phyloP scores from a whole-genome alignment of 1,139 yeast genomes.

The Suhomyces bribrorum region DNA sequence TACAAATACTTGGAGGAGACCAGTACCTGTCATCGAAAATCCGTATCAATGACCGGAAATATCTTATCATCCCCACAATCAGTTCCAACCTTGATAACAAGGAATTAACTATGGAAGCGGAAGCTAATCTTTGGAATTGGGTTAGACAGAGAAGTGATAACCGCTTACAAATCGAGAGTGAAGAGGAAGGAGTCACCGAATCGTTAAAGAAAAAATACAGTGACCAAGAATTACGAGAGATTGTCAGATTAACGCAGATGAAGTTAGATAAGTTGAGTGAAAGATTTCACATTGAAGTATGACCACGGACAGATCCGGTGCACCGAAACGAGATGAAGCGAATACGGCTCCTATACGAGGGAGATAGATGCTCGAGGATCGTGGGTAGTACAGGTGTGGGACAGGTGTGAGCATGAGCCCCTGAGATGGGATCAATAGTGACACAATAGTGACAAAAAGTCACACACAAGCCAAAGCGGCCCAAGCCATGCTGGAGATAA shows the following conservation, averaged over 20 bases:
- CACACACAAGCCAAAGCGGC: too few relatives aligned
- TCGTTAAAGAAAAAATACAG: slow-evolving; percentile 25
- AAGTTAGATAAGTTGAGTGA: slow-evolving; percentile 39
- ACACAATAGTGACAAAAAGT: too few relatives aligned
- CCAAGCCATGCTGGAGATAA: too few relatives aligned
- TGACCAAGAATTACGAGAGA: slow-evolving; percentile 55
- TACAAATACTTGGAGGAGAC: slow-evolving; percentile 8
- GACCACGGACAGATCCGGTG: neutral
- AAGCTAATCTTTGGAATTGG: slow-evolving; percentile 81
- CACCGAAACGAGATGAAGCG: too few relatives aligned
- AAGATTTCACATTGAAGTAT: slow-evolving; percentile 11
- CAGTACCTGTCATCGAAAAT: slow-evolving; percentile 22
- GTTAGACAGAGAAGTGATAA: slow-evolving; percentile 54
- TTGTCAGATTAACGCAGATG: slow-evolving; percentile 54
- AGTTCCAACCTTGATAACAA: slow-evolving; percentile 41
- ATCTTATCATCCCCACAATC: slow-evolving; percentile 47
- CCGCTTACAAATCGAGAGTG: slow-evolving; percentile 18
- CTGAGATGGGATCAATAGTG: too few relatives aligned
- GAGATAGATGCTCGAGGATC: too few relatives aligned
- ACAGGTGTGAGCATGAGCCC: too few relatives aligned
- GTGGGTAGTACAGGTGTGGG: too few relatives aligned
- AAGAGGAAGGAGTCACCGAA: slow-evolving; percentile 6
- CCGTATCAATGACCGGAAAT: slow-evolving; percentile 44
- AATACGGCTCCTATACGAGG: too few relatives aligned
- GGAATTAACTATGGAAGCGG: slow-evolving; percentile 46